A percentile compares a stretch with the other conserved stretches of the same genome.
These are phyloP conservation scores for Triticum monococcum DNA, from an alignment of 176 grass and related monocot genomes.

Conservation along the genomic window DNA sequence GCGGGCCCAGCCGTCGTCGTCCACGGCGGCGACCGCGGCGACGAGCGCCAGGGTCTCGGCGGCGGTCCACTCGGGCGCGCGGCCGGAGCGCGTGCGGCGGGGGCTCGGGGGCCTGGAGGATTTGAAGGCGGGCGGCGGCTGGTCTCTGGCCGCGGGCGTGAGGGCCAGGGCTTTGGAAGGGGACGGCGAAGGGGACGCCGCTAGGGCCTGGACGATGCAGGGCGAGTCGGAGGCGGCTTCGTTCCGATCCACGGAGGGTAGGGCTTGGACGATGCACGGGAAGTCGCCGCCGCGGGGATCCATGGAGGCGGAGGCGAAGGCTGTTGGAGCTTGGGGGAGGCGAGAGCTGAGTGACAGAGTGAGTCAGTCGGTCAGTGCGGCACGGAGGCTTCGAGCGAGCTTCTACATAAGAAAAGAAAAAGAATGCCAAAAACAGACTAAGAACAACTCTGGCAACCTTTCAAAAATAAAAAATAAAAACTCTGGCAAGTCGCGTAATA, in stretches of 20 bases:
- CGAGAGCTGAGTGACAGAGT: background rate
- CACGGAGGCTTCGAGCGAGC: background rate
- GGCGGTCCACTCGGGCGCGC: conserved; percentile 48
- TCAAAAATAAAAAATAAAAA: too few species aligned
- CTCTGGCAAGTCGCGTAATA: too few species aligned
- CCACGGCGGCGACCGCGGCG: conserved; percentile 53
- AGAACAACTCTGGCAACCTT: too few species aligned
- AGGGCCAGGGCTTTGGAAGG: background rate
- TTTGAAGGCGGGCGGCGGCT: background rate
- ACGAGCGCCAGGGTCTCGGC: conserved; percentile 52
- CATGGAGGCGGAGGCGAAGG: background rate
- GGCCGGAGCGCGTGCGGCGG: conserved; percentile 61
- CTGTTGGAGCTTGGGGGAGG: background rate
- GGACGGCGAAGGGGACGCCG: conserved; percentile 1
- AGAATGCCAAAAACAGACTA: too few species aligned
- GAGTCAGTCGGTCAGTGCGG: background rate
- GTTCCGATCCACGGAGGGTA: conserved; percentile 22
- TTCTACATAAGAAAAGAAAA: too few species aligned
- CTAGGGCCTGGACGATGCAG: conserved; percentile 64
- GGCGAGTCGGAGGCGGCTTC: conserved; percentile 4
- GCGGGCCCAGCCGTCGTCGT: conserved; percentile 81
- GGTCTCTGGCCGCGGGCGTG: background rate
- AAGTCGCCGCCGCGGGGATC: background rate
- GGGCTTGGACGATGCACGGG: conserved; percentile 6
- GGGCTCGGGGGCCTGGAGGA: conserved; percentile 36